These are phyloP conservation scores for Triadica sebifera DNA, from an alignment of 345 rosid genomes.

Conservation along the genomic window DNA sequence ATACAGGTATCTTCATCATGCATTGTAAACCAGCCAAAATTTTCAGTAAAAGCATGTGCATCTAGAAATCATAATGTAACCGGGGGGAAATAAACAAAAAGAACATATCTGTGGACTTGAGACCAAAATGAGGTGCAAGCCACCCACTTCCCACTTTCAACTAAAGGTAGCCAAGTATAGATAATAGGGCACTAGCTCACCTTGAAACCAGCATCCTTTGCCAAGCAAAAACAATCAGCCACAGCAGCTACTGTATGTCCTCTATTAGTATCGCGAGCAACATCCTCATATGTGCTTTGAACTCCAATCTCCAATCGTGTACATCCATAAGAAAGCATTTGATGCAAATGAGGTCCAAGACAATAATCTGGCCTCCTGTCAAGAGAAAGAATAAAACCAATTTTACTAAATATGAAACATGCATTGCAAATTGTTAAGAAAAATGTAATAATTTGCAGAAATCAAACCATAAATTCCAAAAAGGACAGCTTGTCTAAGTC, in stretches of 20 bases:
- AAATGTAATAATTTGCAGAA: neutral
- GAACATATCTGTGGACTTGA: neutral
- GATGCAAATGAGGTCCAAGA: constrained; percentile 96
- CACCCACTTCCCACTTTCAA: neutral
- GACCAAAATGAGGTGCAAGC: neutral
- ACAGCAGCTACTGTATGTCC: constrained; percentile 99
- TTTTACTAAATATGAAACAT: neutral
- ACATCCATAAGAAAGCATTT: constrained; percentile 95
- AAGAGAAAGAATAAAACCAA: neutral
- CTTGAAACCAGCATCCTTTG: constrained; percentile 99
- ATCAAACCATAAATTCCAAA: no score
- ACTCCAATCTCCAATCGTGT: constrained; percentile 98
- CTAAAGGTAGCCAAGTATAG: neutral
- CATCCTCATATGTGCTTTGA: constrained; percentile 99
- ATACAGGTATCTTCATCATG: neutral
- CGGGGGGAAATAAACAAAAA: neutral
- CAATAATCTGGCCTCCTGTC: constrained; percentile 96
- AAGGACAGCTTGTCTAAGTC: no score
- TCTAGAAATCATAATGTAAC: neutral
- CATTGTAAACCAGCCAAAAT: neutral
- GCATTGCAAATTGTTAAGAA: neutral
- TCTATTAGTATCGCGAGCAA: constrained; percentile 95
- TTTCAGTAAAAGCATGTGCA: neutral
- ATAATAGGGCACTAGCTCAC: constrained; percentile 33
- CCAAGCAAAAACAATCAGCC: constrained; percentile 96